Percentiles rank a stretch among this genome's conserved stretches.
Conservation (phyloP, 2,329 filamentous ascomycete species). For the Fusarium sororula region DNA sequence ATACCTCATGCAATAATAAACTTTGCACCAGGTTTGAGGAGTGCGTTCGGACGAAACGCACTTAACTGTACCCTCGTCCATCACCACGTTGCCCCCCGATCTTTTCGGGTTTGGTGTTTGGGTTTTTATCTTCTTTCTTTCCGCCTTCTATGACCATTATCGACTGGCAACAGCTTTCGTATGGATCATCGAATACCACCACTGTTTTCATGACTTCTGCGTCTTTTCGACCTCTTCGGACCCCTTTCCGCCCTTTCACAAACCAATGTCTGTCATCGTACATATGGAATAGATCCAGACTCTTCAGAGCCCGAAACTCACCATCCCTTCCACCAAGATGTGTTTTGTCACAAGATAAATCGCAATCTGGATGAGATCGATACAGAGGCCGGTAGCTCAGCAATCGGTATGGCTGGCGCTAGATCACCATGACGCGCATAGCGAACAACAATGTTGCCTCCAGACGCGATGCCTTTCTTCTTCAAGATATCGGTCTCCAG, state of each 20-base stretch:
- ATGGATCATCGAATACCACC: background rate
- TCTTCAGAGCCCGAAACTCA: background rate
- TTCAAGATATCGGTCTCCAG: constrained; percentile 17
- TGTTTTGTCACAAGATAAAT: background rate
- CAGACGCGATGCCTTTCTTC: constrained; percentile 26
- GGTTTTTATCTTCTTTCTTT: background rate
- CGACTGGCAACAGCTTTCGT: background rate
- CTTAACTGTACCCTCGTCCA: background rate
- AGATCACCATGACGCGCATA: background rate
- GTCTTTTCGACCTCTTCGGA: background rate
- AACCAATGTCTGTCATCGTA: background rate
- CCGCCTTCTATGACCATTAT: background rate
- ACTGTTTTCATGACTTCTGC: background rate
- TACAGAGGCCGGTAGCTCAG: background rate
- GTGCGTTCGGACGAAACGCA: background rate
- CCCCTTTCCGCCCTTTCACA: background rate
- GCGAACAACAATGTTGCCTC: constrained; percentile 29
- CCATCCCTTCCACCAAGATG: background rate
- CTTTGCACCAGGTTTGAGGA: background rate
- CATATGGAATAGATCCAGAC: background rate
- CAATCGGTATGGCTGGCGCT: no score
- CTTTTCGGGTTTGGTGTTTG: background rate
- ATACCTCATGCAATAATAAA: background rate
- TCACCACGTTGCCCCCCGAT: background rate
- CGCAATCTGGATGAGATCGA: background rate